phyloP scores from a whole-genome alignment of 1,284 basidiomycete species.

The Malassezia sympodialis region DNA sequence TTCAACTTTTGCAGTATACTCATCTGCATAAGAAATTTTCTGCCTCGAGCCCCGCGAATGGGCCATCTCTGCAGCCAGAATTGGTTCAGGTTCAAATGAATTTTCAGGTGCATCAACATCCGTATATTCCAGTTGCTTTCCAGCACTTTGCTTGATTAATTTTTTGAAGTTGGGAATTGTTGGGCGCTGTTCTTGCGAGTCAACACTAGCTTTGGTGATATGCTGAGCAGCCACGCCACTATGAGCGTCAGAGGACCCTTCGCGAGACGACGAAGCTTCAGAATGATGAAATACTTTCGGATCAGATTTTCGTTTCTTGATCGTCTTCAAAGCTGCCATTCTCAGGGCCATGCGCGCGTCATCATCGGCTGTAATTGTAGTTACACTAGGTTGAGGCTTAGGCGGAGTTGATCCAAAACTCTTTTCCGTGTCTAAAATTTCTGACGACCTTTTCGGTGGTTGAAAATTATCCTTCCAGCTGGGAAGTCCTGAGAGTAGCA shows the following conservation, averaged over 20 bases:
- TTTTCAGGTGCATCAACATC: conserved; percentile 1
- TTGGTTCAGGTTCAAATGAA: not conserved
- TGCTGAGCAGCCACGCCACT: not conserved
- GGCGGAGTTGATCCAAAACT: not conserved
- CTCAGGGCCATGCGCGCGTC: not conserved
- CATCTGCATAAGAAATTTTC: conserved; percentile 15
- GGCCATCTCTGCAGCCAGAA: not conserved
- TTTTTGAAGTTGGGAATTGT: not conserved
- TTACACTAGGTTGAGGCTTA: not conserved
- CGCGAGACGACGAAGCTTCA: not conserved
- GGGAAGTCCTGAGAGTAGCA: not conserved
- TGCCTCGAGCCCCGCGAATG: not conserved
- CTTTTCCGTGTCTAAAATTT: not conserved
- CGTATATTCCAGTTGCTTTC: not conserved
- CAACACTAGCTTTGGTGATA: not conserved
- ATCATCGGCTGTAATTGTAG: not conserved
- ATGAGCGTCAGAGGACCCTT: not conserved
- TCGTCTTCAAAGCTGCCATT: conserved; percentile 1
- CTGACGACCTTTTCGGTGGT: not conserved
- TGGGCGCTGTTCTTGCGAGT: not conserved
- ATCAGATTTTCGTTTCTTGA: not conserved
- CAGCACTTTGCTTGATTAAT: not conserved
- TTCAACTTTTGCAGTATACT: not conserved
- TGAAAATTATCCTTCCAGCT: conserved; percentile 5
- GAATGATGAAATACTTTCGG: not conserved